Evolutionary conservation across 2,329 filamentous ascomycete species (phyloP), one percentile per base, ranked within the genome.

Genomic region (Leptographium wingfieldii): DNA sequence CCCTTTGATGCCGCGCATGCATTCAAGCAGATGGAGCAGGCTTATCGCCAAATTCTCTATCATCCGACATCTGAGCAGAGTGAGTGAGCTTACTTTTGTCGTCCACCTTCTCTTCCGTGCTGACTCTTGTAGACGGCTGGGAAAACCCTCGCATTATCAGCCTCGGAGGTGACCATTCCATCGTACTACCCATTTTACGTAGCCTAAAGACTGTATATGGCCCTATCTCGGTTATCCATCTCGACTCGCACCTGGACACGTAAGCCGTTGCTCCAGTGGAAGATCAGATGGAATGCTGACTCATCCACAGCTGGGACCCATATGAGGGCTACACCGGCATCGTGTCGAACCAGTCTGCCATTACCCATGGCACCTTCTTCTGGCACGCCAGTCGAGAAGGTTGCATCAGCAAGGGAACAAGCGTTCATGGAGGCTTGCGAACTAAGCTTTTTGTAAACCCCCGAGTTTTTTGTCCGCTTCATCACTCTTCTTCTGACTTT

Each of bases 281-380:
- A 16, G 1, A 40, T 2, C 14, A 16, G 12, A 3, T 16, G 12
- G 14, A 1, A 52, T 33, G 3, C 14, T 46, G 16, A 46, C 43
- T 9, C 16, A n/a, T 19, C 10, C 3, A 38, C 31, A 58, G 56
- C 2, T 65, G 62, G 63, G 59, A 64, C 48, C 62, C 62, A 1
- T 60, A 60, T n/a, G 60, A 92, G 69, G 89, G 92, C 38, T 94
- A 94, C 66, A 89, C 90, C 55, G 89, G 88, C 29, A 84, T 87
- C 0, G 88, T 88, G 0, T 87, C 82, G 38, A 81, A 91, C 64
- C 82, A 85, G 55, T 89, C 90, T 16, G 80, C 80, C 63, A 85
- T 94, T 73, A 94, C 92, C 73, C 88, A 94, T 73, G 90, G 89
- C 40, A 92, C 89, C 1, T 92, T 92, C 75, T 94, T 94, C 75